Evolutionary conservation across 805 yeast genomes (phyloP).

Genomic region (Candida oleophila): DNA sequence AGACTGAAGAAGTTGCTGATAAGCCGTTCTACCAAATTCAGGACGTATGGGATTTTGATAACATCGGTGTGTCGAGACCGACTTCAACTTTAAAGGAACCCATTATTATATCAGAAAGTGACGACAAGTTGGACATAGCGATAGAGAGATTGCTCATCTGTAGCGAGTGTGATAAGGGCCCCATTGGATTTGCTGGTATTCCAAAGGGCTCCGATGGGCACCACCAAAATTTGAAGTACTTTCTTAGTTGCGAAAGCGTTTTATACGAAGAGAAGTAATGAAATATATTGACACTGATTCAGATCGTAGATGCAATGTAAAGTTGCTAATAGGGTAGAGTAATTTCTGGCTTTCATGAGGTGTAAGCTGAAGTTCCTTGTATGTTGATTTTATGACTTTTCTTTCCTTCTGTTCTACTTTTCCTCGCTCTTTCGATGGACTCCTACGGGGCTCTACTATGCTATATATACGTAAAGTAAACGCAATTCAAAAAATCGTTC

Average conservation of each 20-base stretch:
- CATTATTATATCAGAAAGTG: slow-evolving; percentile 10
- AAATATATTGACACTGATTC: too few relatives aligned
- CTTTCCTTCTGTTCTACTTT: too few relatives aligned
- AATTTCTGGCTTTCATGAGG: too few relatives aligned
- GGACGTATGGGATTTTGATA: slow-evolving; percentile 79
- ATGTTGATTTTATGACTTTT: too few relatives aligned
- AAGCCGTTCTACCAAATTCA: slow-evolving; percentile 40
- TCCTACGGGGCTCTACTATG: too few relatives aligned
- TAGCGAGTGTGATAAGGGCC: slow-evolving; percentile 78
- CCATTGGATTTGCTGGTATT: slow-evolving; percentile 65
- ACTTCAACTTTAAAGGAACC: slow-evolving; percentile 26
- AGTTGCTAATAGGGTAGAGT: too few relatives aligned
- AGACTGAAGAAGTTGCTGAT: slow-evolving; percentile 4
- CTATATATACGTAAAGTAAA: too few relatives aligned
- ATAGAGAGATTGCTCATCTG: slow-evolving; percentile 58
- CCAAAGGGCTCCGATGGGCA: slow-evolving; percentile 24
- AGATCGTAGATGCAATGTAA: too few relatives aligned
- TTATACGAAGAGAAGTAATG: slow-evolving; percentile 26
- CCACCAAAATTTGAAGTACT: slow-evolving; percentile 40
- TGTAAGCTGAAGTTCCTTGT: too few relatives aligned
- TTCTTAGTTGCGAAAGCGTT: slow-evolving; percentile 47
- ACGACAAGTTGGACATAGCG: slow-evolving; percentile 13
- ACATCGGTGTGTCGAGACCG: slow-evolving; percentile 67
- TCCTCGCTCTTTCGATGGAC: too few relatives aligned
- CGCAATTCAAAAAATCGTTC: too few relatives aligned